Evolutionary conservation across 2,329 filamentous ascomycete genomes (phyloP).

Genomic region (Trematosphaeria pertusa): DNA sequence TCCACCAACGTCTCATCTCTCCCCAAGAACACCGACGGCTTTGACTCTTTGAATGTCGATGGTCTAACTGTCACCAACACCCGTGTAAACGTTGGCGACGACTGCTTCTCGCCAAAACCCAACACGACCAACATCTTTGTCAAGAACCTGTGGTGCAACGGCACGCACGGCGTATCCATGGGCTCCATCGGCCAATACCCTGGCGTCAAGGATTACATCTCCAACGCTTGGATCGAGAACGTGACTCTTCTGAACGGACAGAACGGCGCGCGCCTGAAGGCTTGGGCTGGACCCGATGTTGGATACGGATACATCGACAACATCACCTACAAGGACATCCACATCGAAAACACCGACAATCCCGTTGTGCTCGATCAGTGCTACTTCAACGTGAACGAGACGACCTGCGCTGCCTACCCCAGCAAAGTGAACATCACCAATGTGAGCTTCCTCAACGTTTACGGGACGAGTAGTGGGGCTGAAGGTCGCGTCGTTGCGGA

Average conservation of each 20-base stretch:
- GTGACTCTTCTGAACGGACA: slow-evolving; percentile 62
- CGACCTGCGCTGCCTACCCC: slow-evolving; percentile 61
- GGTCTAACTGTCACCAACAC: slow-evolving; percentile 53
- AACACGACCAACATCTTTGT: slow-evolving; percentile 45
- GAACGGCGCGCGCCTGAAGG: slow-evolving; percentile 66
- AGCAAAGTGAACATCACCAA: slow-evolving; percentile 66
- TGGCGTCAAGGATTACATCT: slow-evolving; percentile 41
- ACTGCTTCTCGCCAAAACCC: slow-evolving; percentile 42
- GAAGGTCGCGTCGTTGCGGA: slow-evolving; percentile 62
- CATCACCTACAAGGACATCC: slow-evolving; percentile 68
- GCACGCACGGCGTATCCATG: slow-evolving; percentile 43
- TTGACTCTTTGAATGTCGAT: slow-evolving; percentile 66
- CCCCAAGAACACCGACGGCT: slow-evolving; percentile 69
- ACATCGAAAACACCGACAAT: slow-evolving; percentile 64
- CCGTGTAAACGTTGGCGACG: slow-evolving; percentile 44
- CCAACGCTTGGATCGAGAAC: slow-evolving; percentile 63
- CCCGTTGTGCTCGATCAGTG: slow-evolving; percentile 67
- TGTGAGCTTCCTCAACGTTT: slow-evolving; percentile 65
- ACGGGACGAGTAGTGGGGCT: slow-evolving; percentile 63
- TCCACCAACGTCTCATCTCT: slow-evolving; percentile 57
- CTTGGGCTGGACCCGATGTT: slow-evolving; percentile 64
- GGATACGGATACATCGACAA: slow-evolving; percentile 69
- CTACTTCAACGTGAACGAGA: slow-evolving; percentile 65
- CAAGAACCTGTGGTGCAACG: slow-evolving; percentile 43
- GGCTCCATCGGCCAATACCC: slow-evolving; percentile 41